A percentile compares a stretch with the other conserved stretches of the same genome.
phyloP scores from a whole-genome alignment of 768 basidiomycete genomes.

The Suillus subalutaceus region DNA sequence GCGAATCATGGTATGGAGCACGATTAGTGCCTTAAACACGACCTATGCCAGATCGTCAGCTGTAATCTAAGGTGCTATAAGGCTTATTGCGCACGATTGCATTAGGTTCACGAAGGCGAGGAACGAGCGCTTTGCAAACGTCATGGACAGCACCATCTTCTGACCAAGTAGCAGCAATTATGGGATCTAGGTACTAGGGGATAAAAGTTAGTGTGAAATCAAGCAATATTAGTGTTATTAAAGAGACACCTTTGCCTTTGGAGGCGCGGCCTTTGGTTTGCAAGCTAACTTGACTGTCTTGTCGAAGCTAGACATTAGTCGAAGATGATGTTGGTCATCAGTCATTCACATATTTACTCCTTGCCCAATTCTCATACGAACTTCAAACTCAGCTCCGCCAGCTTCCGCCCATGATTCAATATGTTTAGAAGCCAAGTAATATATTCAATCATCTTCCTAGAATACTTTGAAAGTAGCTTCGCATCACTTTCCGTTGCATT shows the following conservation, averaged over 20 bases:
- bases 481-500: conserved; percentile 1
- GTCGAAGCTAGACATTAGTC: conserved; percentile 74
- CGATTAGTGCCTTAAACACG: conserved; percentile 97
- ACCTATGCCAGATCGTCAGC: conserved; percentile 50
- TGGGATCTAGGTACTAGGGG: conserved; percentile 89
- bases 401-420: conserved; percentile 6
- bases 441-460: not conserved
- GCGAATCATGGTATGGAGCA: conserved; percentile 95
- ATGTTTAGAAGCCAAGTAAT: not conserved
- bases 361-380: conserved; percentile 6
- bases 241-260: conserved; percentile 84
- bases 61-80: not conserved
- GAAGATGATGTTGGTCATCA: conserved; percentile 14
- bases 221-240: not conserved
- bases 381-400: conserved; percentile 32
- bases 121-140: conserved; percentile 86
- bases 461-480: not conserved
- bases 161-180: conserved; percentile 96
- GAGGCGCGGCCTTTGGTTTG: conserved; percentile 94
- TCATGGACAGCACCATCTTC: conserved; percentile 93
- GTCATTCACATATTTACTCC: conserved; percentile 10
- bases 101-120: conserved; percentile 89
- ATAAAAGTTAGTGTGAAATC: conserved; percentile 10
- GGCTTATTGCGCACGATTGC: conserved; percentile 64
- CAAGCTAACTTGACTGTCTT: conserved; percentile 96